phyloP scores from a whole-genome alignment of 768 basidiomycete species.

The Amanita rimosa region DNA sequence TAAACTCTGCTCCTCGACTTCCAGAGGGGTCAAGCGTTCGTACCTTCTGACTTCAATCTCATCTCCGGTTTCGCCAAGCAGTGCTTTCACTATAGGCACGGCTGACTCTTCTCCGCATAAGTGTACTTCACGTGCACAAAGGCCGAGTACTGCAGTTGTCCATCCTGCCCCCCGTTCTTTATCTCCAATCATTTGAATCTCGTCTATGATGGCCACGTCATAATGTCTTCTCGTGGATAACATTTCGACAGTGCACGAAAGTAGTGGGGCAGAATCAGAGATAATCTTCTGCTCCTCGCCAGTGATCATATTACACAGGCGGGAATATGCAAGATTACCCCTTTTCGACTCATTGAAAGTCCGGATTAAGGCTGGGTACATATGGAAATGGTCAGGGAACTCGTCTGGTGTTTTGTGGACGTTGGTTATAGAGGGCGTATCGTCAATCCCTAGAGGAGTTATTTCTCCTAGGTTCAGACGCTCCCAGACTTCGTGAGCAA shows the following conservation, averaged over 20 bases:
- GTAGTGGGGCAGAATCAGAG: slow-evolving; percentile 37
- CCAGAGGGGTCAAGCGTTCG: slow-evolving; percentile 79
- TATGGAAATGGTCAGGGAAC: slow-evolving; percentile 17
- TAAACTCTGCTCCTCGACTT: slow-evolving; percentile 53
- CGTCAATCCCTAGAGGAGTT: slow-evolving; percentile 49
- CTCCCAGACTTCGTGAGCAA: slow-evolving; percentile 93
- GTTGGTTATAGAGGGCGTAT: slow-evolving; percentile 12
- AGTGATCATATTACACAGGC: slow-evolving; percentile 78
- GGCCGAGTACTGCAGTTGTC: slow-evolving; percentile 71
- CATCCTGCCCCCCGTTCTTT: slow-evolving; percentile 68
- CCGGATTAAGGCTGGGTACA: background rate
- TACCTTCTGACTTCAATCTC: slow-evolving; percentile 74
- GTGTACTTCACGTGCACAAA: slow-evolving; percentile 75
- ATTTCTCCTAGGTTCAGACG: slow-evolving; percentile 87
- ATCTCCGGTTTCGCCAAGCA: slow-evolving; percentile 75
- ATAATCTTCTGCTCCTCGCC: slow-evolving; percentile 84
- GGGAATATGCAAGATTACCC: slow-evolving; percentile 38
- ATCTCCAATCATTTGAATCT: slow-evolving; percentile 94
- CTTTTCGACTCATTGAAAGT: slow-evolving; percentile 1
- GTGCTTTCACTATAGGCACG: slow-evolving; percentile 59
- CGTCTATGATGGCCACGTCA: slow-evolving; percentile 91
- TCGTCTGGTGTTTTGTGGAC: slow-evolving; percentile 10
- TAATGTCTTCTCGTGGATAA: slow-evolving; percentile 25
- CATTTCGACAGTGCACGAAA: slow-evolving; percentile 97
- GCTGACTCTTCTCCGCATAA: slow-evolving; percentile 94